Conservation (phyloP, 495 filamentous ascomycete genomes). For the Polyplosphaeria fusca region DNA sequence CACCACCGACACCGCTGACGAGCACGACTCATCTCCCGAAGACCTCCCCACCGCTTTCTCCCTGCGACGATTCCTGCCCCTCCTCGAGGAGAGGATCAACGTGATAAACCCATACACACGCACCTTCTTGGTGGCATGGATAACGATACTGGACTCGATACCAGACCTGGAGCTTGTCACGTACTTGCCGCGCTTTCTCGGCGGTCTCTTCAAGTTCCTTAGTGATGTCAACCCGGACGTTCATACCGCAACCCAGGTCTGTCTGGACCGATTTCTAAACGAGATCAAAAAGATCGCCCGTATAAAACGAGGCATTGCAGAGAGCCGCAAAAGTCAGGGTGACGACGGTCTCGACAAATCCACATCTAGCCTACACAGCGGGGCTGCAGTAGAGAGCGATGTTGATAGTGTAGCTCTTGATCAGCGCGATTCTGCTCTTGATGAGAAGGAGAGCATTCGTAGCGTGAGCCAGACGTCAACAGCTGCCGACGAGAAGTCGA, state of each 20-base stretch:
- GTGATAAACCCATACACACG: constrained; percentile 92
- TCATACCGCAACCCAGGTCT: constrained; percentile 82
- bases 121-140: constrained; percentile 94
- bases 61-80: constrained; percentile 82
- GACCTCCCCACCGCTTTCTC: constrained; percentile 87
- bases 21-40: constrained; percentile 21
- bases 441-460: constrained; percentile 47
- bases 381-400: constrained; percentile 19
- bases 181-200: constrained; percentile 87
- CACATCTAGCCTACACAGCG: constrained; percentile 55
- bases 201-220: constrained; percentile 85
- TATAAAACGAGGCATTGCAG: constrained; percentile 86
- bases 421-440: constrained; percentile 15
- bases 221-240: constrained; percentile 91
- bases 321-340: constrained; percentile 68
- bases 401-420: constrained; percentile 19
- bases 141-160: constrained; percentile 91
- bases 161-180: constrained; percentile 94
- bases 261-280: constrained; percentile 84
- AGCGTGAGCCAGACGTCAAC: constrained; percentile 47
- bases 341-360: constrained; percentile 66
- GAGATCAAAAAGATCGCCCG: constrained; percentile 94
- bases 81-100: constrained; percentile 88
- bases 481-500: constrained; percentile 59
- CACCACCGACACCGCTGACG: constrained; percentile 50